Evolutionary conservation across 495 filamentous ascomycete genomes (phyloP), one percentile per base, ranked within the genome.

Genomic region (Sporormia fimetaria): DNA sequence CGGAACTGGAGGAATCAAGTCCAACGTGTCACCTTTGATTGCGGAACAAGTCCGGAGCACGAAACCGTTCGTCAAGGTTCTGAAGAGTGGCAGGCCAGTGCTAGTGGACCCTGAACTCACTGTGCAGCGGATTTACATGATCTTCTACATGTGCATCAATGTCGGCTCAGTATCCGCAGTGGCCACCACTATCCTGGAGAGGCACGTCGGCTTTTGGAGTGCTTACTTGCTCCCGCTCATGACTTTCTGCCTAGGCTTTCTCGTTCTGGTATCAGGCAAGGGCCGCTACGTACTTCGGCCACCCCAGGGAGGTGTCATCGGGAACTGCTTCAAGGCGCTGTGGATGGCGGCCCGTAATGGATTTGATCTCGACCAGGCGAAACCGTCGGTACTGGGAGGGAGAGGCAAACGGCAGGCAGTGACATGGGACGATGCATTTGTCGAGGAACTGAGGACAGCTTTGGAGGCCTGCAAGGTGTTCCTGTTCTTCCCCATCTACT

Each of bases 81-180:
- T 54, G 16, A 66, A 69, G 58, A 72, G 65, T 33, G 83, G 83
- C 30, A 78, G 85, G 62, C 68, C 73, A 21, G 80, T 83, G 16
- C 72, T 90, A 34, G 74, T 86, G 26, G 81, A 87, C 55, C 83
- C 83, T 0, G 68, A 73, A 24, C 67, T 83, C 33, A 86, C 81
- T 3, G 70, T 82, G 37, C 78, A 83, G 62, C 69, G 75, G 35
- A 77, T 87, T 42, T 78, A 78, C 65, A 75, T 78, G 69, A 50
- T 62, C 26, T 63, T 63, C 58, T 86, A 86, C 56, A 61, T 73
- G 39, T 76, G 76, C 49, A 81, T 87, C 66, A 87, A 94, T 64
- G 48, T 92, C 39, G 83, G 83, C 11, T 72, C 69, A 33, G 71
- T 75, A 46, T 81, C 68, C 44, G 68, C 74, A 46, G 69, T 75